Base-by-base conservation (phyloP, 2,329 filamentous ascomycete genomes). In the Cucurbitaria berberidis region DNA sequence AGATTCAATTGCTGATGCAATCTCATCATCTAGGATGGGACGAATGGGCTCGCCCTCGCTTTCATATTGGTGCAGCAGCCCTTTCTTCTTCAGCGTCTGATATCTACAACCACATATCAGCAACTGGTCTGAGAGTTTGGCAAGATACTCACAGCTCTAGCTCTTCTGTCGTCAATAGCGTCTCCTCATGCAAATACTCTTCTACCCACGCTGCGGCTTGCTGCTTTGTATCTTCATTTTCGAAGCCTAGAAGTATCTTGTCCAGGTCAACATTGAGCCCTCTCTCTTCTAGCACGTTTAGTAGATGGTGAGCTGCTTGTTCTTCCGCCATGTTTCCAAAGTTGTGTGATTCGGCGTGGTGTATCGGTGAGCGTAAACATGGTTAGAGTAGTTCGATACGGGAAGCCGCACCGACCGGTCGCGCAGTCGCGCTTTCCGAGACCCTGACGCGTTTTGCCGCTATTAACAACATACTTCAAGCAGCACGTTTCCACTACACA, bases 1-100 rank as follows among this genome's bases (percentile, higher is more conserved):
- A 47, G 88, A 83, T 3, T 82, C 80, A 44, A 89, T 85, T 15
- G 88, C 88, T 35, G 77, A 72, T 47, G 79, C 78, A 49, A 90
- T 77, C 45, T 89, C 86, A 22, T 82, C 76, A 51, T 89, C 86
- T 13, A 78, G 75, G 40, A 89, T 72, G 5, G 82, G 80, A 48
- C 80, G 81, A 29, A 60, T 49, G 7, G 66, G 62, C 27, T 67
- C 65, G 16, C 66, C 58, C 18, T 71, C 68, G 32, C 55, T 62
- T 41, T 71, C 64, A 45, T 69, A 69, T 50, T 70, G 70, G 48
- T 69, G 64, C 18, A 67, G 46, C 3, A 73, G 56, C 1, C 70
- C 67, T 55, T 69, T 74, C 45, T 67, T 72, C 50, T 64, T 66
- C 35, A 76, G 40, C 3, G 63, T 64, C 29, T 70, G 65, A 44